Conservation (phyloP, 169 alveolate genomes). For the Sarcocystis neurona region DNA sequence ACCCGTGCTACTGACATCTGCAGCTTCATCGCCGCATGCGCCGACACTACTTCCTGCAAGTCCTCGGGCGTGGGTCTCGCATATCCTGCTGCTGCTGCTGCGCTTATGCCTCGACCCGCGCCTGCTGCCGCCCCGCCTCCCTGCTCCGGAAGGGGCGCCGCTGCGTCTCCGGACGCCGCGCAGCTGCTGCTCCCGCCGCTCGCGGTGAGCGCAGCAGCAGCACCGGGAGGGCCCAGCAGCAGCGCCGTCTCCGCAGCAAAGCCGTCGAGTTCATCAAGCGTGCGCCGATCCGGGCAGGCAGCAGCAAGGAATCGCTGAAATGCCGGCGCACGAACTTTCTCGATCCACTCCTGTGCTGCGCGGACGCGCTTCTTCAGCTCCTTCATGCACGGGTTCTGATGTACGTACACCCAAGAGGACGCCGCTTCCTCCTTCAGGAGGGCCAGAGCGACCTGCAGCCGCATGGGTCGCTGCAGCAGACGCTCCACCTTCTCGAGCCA, state of each 20-base stretch:
- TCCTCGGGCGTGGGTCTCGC: conserved; percentile 17
- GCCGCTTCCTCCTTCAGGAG: conserved; percentile 61
- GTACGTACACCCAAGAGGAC: conserved; percentile 1
- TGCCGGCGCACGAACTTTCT: conserved; percentile 48
- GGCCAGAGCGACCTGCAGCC: conserved; percentile 55
- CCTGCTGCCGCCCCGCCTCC: background rate
- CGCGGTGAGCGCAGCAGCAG: conserved; percentile 21
- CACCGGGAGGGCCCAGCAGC: background rate
- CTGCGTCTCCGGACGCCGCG: conserved; percentile 27
- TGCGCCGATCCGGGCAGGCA: background rate
- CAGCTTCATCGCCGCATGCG: conserved; percentile 25
- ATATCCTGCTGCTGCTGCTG: background rate
- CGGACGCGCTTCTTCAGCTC: conserved; percentile 61
- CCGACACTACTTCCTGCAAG: background rate
- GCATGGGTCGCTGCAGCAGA: conserved; percentile 63
- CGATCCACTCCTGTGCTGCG: conserved; percentile 54
- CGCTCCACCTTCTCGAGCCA: conserved; percentile 63
- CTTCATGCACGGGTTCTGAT: conserved; percentile 45
- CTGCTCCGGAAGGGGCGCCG: background rate
- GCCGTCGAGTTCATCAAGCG: conserved; percentile 6
- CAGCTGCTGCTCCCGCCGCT: conserved; percentile 60
- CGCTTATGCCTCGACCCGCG: background rate
- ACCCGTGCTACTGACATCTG: background rate
- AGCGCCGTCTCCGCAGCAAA: background rate
- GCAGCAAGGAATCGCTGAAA: background rate